Base-by-base conservation (phyloP, 225 moss, liverwort and hornwort genomes). In the Pseudisothecium myosuroides region DNA sequence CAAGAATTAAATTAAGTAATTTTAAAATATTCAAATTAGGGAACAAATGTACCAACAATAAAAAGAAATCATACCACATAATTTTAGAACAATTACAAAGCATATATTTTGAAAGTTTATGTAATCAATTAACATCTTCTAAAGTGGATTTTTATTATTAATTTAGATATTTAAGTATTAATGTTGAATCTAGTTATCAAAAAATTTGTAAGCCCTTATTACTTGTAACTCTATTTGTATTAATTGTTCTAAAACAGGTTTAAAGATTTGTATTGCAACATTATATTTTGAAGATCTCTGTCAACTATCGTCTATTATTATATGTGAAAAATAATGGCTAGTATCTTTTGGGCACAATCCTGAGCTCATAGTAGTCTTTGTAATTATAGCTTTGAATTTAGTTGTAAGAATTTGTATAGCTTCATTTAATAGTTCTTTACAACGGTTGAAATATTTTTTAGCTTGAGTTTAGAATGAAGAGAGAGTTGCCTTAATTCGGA, bases 401-500 rank as follows among this genome's bases (percentile, higher is more conserved):
- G 0, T 77, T 55, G 1, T 15, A 55, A 37, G 26, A 24, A 16
- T 78, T 55, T 24, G 1, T 36, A 55, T 6, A 14, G 9, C 23
- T 23, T 54, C 14, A 36, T 52, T 34, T 36, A 13, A 77, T 34
- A 37, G 6, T 23, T 52, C 5, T 24, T 22, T 23, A 36, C 1
- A 54, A 14, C 0, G 0, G 0, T 37, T 77, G 54, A 77, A 50
- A 37, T 54, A 34, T 5, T 76, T 34, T 22, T 76, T 23, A 36
- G 9, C 21, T 76, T 52, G 5, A 14, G 0, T 76, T 76, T 36
- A 55, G 24, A 55, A 15, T 26, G 6, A 55, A 37, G 55, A 15
- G 1, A 37, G 3, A 54, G 2, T 37, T 77, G 9, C 1, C 4
- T 55, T 54, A 1, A 37, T 1, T 0, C 1, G 0, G 10, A 4